Percentiles rank a stretch among this genome's conserved stretches.
Conservation (phyloP, 2,329 filamentous ascomycete species). For the Sporothrix pallida region DNA sequence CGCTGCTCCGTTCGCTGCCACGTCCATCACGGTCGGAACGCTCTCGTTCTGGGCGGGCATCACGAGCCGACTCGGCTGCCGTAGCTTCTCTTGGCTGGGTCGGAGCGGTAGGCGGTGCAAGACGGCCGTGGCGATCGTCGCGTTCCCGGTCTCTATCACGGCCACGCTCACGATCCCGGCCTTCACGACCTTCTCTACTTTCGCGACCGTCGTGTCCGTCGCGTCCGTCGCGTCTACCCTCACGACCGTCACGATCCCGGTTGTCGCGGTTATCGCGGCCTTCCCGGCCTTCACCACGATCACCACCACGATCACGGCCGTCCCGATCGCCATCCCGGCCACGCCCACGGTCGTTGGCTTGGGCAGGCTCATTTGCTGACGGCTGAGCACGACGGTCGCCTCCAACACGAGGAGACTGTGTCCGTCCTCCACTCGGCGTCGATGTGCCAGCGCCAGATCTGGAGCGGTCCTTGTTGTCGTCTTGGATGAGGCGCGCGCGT, state of each 20-base stretch:
- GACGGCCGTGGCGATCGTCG: constrained; percentile 56
- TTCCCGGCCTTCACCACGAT: constrained; percentile 46
- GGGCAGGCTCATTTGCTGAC: constrained; percentile 37
- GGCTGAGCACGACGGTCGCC: constrained; percentile 46
- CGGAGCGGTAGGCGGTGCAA: neutral
- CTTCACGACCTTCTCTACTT: too few relatives aligned
- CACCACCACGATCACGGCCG: constrained; percentile 49
- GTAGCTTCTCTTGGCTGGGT: neutral
- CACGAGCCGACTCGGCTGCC: neutral
- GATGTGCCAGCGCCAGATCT: constrained; percentile 39
- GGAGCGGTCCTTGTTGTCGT: constrained; percentile 55
- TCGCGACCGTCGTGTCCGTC: constrained; percentile 40
- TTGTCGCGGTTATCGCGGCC: constrained; percentile 51
- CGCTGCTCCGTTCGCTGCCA: neutral
- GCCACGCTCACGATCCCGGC: constrained; percentile 23
- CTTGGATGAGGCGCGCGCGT: constrained; percentile 56
- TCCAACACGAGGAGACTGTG: constrained; percentile 57
- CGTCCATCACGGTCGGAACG: neutral
- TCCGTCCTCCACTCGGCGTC: constrained; percentile 38
- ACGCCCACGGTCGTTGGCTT: constrained; percentile 32
- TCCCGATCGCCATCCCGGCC: constrained; percentile 40
- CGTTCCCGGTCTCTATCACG: constrained; percentile 44
- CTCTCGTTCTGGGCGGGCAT: neutral
- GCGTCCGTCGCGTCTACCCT: constrained; percentile 50
- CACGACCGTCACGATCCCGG: constrained; percentile 47